These are phyloP conservation scores for Coelastrella sp. DNA, from an alignment of 139 green algal genomes.

Conservation along the genomic window DNA sequence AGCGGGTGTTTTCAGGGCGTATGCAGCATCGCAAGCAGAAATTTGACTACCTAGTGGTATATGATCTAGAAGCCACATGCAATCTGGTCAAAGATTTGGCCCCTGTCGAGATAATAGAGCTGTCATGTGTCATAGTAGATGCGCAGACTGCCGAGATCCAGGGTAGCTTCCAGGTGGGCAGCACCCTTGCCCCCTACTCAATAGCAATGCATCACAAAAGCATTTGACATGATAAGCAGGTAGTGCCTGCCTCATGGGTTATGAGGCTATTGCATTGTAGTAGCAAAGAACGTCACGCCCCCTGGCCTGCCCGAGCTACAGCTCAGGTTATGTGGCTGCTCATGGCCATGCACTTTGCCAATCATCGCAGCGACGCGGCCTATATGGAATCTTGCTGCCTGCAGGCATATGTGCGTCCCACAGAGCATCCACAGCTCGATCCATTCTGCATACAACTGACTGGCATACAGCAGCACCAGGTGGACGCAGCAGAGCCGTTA, in stretches of 20 bases:
- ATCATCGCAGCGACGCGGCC: neutral
- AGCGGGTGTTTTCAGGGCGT: constrained; percentile 7
- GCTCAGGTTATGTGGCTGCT: too few relatives aligned
- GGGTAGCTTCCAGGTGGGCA: constrained; percentile 56
- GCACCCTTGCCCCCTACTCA: neutral
- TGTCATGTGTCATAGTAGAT: constrained; percentile 69
- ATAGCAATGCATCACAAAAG: neutral
- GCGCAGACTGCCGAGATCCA: constrained; percentile 37
- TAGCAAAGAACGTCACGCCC: too few relatives aligned
- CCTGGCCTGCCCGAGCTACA: too few relatives aligned
- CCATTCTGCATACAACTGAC: constrained; percentile 78
- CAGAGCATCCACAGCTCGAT: constrained; percentile 68
- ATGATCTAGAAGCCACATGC: constrained; percentile 73
- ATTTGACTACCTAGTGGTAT: constrained; percentile 45
- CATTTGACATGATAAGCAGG: neutral
- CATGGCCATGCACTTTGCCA: neutral
- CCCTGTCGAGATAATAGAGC: constrained; percentile 80
- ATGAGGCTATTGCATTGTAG: too few relatives aligned
- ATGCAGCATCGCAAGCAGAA: constrained; percentile 47
- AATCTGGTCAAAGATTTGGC: constrained; percentile 47
- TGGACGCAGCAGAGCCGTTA: constrained; percentile 70
- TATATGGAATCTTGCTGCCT: neutral
- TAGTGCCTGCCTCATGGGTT: too few relatives aligned
- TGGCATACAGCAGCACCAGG: constrained; percentile 73
- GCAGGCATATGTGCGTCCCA: constrained; percentile 64